Evolutionary conservation across 1,284 basidiomycete species (phyloP).

Genomic region (Ganoderma leucocontextum): DNA sequence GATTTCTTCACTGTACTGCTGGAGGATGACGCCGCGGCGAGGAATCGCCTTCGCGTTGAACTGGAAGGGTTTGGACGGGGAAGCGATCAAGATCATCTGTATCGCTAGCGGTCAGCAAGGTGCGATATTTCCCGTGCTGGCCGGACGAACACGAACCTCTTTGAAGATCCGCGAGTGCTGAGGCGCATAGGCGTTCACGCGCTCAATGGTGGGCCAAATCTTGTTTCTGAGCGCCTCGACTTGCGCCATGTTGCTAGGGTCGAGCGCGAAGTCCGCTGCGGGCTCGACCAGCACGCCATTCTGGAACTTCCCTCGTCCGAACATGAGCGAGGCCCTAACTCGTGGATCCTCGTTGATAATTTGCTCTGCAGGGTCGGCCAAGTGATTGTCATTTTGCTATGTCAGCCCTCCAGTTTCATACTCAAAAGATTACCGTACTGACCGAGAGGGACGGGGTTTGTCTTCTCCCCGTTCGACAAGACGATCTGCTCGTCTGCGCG

Average conservation of each 20-base stretch:
- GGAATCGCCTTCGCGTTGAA: constrained; percentile 46
- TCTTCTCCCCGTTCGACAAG: constrained; percentile 13
- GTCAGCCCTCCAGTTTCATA: no score
- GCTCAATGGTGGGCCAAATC: constrained; percentile 47
- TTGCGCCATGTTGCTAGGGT: constrained; percentile 42
- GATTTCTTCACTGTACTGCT: constrained; percentile 43
- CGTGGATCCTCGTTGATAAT: constrained; percentile 47
- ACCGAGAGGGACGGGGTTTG: constrained; percentile 12
- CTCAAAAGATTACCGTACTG: neutral
- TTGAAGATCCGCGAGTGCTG: constrained; percentile 50
- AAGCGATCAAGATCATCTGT: constrained; percentile 44
- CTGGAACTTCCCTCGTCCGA: constrained; percentile 53
- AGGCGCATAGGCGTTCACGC: constrained; percentile 48
- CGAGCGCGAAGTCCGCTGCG: constrained; percentile 38
- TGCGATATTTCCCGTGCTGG: neutral
- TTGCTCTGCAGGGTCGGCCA: constrained; percentile 40
- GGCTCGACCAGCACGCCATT: constrained; percentile 54
- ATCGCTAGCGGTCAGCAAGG: neutral
- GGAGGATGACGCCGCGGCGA: constrained; percentile 41
- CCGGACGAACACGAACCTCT: constrained; percentile 24
- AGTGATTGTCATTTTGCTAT: no score
- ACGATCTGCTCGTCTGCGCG: constrained; percentile 15
- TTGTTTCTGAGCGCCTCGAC: constrained; percentile 43
- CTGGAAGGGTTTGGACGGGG: constrained; percentile 38
- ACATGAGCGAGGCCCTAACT: constrained; percentile 44